Conservation (phyloP, 495 filamentous ascomycete species). For the Letharia lupina region DNA sequence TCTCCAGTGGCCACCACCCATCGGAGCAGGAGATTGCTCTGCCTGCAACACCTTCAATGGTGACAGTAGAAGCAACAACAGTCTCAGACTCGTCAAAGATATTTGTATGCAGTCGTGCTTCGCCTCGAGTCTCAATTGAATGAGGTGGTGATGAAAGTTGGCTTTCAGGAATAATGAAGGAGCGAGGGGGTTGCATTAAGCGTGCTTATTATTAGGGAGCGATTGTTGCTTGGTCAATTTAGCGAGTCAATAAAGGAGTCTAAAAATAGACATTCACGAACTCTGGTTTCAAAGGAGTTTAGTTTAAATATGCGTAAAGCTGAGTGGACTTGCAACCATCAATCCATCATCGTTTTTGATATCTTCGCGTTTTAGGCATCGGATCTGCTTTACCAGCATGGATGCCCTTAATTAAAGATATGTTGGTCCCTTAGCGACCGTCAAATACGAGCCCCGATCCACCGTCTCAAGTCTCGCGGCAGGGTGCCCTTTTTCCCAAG, state of each 20-base stretch:
- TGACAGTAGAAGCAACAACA: neutral
- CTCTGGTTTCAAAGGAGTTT: no score
- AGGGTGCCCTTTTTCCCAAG: neutral
- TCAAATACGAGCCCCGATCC: conserved; percentile 1
- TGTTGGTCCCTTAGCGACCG: neutral
- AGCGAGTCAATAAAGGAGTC: neutral
- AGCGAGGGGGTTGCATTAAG: no score
- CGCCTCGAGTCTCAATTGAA: no score
- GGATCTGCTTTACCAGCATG: neutral
- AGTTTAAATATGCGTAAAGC: neutral
- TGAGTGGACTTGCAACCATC: neutral
- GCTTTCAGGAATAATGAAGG: no score
- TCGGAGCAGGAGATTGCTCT: no score
- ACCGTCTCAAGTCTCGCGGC: neutral
- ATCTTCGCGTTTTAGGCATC: neutral
- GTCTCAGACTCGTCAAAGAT: neutral
- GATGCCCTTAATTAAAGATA: neutral
- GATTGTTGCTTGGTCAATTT: conserved; percentile 1
- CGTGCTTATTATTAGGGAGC: no score
- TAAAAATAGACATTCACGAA: neutral
- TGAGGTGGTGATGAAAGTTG: no score
- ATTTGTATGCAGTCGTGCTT: no score
- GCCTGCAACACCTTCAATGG: no score
- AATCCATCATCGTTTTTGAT: no score
- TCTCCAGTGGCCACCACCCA: neutral